Percentiles rank a stretch among this genome's conserved stretches.
These are phyloP conservation scores for Oryza meridionalis DNA, from an alignment of 176 grass and related monocot species.

Conservation along the genomic window DNA sequence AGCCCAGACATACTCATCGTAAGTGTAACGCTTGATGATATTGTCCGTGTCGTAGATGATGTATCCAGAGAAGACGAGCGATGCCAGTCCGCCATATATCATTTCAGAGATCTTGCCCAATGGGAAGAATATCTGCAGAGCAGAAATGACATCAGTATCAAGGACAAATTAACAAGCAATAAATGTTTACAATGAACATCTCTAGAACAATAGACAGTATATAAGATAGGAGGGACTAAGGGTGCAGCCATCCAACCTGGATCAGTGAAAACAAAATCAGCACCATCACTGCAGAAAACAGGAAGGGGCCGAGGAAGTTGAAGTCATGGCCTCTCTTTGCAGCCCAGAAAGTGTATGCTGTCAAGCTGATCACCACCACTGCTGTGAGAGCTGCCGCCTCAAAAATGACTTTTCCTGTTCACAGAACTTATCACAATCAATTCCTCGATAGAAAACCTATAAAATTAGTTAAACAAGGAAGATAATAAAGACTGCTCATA, in stretches of 20 bases:
- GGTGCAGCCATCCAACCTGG: slow-evolving; percentile 51
- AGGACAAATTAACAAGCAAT: not conserved
- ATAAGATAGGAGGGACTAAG: not conserved
- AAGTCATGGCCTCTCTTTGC: slow-evolving; percentile 85
- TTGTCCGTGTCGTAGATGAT: slow-evolving; percentile 82
- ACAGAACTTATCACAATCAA: slow-evolving; percentile 15
- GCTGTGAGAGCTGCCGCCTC: slow-evolving; percentile 82
- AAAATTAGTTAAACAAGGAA: not conserved
- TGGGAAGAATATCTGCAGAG: slow-evolving; percentile 70
- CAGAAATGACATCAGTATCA: slow-evolving; percentile 33
- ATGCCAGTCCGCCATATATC: slow-evolving; percentile 68
- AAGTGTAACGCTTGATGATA: slow-evolving; percentile 70
- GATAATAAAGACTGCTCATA: no score
- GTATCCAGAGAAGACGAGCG: slow-evolving; percentile 76
- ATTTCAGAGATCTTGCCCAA: slow-evolving; percentile 74
- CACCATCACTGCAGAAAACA: slow-evolving; percentile 70
- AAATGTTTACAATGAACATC: not conserved
- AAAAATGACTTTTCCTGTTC: slow-evolving; percentile 83
- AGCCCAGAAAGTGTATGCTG: slow-evolving; percentile 94
- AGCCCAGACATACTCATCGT: slow-evolving; percentile 74
- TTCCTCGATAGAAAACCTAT: not conserved
- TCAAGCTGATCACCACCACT: slow-evolving; percentile 78
- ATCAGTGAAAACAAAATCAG: slow-evolving; percentile 68
- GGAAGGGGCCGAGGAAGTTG: slow-evolving; percentile 75
- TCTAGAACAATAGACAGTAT: not conserved